Evolutionary conservation across 345 rosid species (phyloP), one percentile per base, ranked within the genome.

Genomic region (Rubroshorea leprosula): DNA sequence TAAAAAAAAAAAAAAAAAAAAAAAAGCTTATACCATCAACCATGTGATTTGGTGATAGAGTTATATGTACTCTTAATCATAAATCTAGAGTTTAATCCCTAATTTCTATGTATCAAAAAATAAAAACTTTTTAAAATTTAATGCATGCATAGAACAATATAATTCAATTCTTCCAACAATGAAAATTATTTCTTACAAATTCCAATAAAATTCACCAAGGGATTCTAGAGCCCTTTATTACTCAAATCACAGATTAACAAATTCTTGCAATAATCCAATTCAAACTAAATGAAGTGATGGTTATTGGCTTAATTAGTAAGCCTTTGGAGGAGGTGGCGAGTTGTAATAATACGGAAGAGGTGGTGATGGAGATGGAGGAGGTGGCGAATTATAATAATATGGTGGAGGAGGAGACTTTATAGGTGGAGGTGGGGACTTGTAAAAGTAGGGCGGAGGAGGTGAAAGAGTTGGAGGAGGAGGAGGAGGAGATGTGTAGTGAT

Each of bases 381-480:
- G 41, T 3, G 35, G 35, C 5, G 35, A 29, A 29, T 8, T 41
- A 11, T 47, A 47, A 19, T 10, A 5, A 23, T 23, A 51, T 12
- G 55, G 55, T 10, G 48, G 63, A 20, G 46, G 47, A 3, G 60
- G 60, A 22, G 60, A 21, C 12, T 23, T 23, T 18, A 2, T 5
- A 21, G 27, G 15, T 21, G 54, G 54, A 21, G 17, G 7, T 2
- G 55, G 29, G 27, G 29, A 23, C 16, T 24, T 7, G 17, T 48
- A 48, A 7, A 18, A 1, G 13, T 48, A 48, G n/a, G 51, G 51
- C 4, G 51, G 51, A 18, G 12, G 51, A n/a, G 66, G 19, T 41
- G 45, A 41, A 3, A 2, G 10, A 2, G 10, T 7, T 6, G 45
- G 45, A 2, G 45, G 45, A 7, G 45, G 45, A 2, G 45, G 45